These are phyloP conservation scores for Cryomyces antarcticus DNA, from an alignment of 495 filamentous ascomycete genomes.

Conservation along the genomic window DNA sequence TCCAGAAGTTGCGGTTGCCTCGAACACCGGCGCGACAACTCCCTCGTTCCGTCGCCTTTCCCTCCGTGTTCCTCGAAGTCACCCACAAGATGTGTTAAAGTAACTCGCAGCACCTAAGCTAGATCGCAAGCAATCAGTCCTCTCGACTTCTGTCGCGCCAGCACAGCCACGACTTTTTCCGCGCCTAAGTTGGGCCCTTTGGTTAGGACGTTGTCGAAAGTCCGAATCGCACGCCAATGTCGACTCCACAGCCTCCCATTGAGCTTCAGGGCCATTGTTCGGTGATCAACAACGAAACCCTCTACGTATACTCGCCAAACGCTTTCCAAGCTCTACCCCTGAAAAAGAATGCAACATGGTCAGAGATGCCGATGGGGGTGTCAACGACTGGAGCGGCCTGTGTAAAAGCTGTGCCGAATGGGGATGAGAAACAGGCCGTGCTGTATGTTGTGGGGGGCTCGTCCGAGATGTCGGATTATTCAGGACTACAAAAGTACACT, in stretches of 20 bases:
- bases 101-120: no score
- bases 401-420: conserved; percentile 38
- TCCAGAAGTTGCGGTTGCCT: no score
- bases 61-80: no score
- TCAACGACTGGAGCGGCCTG: conserved; percentile 58
- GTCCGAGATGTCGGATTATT: conserved; percentile 34
- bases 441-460: conserved; percentile 75
- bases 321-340: conserved; percentile 61
- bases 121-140: no score
- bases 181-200: no score
- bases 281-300: conserved; percentile 56
- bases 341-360: conserved; percentile 49
- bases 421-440: conserved; percentile 31
- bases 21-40: no score
- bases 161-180: no score
- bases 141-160: no score
- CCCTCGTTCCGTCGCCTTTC: no score
- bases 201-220: no score
- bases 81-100: no score
- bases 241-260: conserved; percentile 29
- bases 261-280: conserved; percentile 62
- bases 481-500: conserved; percentile 66
- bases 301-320: conserved; percentile 62
- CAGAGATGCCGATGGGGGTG: conserved; percentile 36
- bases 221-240: conserved; percentile 2